A percentile compares a stretch with the other conserved stretches of the same genome.
phyloP scores from a whole-genome alignment of 192 early-diverging fungal species.

The Backusella sp. region DNA sequence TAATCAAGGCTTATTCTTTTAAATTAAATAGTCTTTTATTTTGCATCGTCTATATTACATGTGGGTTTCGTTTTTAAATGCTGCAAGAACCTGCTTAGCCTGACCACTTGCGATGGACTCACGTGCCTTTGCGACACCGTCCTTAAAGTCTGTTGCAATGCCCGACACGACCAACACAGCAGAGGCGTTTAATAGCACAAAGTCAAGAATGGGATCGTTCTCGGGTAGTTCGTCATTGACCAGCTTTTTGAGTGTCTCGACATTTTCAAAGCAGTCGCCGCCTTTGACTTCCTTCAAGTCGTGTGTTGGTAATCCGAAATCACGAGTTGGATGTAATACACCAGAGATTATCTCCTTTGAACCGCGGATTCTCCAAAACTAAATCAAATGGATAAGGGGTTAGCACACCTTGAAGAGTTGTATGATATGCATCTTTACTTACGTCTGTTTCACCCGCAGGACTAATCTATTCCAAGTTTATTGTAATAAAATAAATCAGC shows the following conservation, averaged over 20 bases:
- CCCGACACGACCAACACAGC: constrained; percentile 83
- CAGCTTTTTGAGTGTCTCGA: constrained; percentile 64
- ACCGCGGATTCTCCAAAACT: constrained; percentile 74
- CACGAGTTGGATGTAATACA: constrained; percentile 67
- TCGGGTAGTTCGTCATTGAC: constrained; percentile 63
- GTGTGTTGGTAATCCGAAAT: constrained; percentile 85
- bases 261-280: constrained; percentile 70
- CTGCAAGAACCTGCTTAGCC: constrained; percentile 62
- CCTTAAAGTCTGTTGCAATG: constrained; percentile 63
- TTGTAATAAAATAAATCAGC: not conserved
- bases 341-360: constrained; percentile 60
- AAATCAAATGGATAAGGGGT: not conserved
- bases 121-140: constrained; percentile 77
- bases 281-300: constrained; percentile 71
- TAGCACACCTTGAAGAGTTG: not conserved
- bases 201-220: constrained; percentile 77
- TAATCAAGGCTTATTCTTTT: too few species aligned
- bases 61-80: constrained; percentile 53
- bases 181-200: constrained; percentile 91
- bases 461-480: constrained; percentile 58
- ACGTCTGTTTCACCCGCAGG: constrained; percentile 86
- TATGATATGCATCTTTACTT: constrained; percentile 4
- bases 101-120: constrained; percentile 71
- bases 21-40: too few species aligned
- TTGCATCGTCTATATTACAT: not conserved